Evolutionary conservation across 371 early-diverging fungal species (phyloP), one percentile per base, ranked within the genome.

Genomic region (Rhizopus microsporus): DNA sequence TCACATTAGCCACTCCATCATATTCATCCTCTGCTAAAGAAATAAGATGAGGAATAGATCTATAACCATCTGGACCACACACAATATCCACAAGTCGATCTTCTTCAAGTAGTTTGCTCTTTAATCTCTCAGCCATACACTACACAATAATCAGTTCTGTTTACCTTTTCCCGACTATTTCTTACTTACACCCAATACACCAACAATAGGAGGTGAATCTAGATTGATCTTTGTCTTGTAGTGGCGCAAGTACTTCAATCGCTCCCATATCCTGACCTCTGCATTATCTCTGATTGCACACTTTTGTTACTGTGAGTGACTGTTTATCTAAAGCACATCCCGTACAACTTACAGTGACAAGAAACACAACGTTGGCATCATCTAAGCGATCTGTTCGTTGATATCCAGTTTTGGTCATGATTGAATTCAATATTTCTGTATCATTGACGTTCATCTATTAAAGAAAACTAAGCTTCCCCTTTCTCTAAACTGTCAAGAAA

Each of bases 251-350:
- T 79, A 76, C 34, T 75, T 65, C 13, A 91, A 68, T 23, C 91
- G 77, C 30, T 77, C 78, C 91, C 91, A 91, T 50, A 91, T 89
- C 60, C 82, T 82, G 1, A 78, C 72, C 72, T 91, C 91, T 16
- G 91, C 91, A 64, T 85, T 88, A 54, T 90, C 91, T 58, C 91
- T 75, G 47, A 91, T 91, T 5, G 91, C 88, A 58, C 91, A 91
- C 78, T 23, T 0, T 23, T 23, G 23, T 23, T 23, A 23, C 23
- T 81, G 56, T 31, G 43, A 49, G 33, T 30, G 47, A 9, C 12
- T 37, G 13, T 7, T 37, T 13, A 10, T 13, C 13, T 31, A 9
- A 5, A 13, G n/a, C 29, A 32, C 16, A 8, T 7, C 4, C 16
- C 33, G 42, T n/a, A 29, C 17, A 5, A 63, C 64, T 59, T 74